These are phyloP conservation scores for Aspergillus wentii DNA, from an alignment of 495 filamentous ascomycete species.

Conservation along the genomic window DNA sequence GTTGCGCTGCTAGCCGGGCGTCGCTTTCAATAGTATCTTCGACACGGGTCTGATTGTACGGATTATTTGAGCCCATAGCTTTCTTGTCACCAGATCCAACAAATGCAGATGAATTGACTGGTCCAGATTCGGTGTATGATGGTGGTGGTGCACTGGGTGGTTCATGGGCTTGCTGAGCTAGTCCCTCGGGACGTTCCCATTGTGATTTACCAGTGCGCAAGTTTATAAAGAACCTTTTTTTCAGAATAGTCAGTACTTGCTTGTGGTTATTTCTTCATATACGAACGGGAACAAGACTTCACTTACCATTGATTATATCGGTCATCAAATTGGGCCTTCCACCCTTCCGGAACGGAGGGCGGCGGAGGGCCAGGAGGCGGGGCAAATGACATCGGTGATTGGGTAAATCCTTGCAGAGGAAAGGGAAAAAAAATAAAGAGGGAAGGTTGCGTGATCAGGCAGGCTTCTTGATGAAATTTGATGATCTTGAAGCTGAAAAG, in stretches of 20 bases:
- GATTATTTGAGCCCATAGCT: conserved; percentile 56
- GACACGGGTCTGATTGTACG: conserved; percentile 36
- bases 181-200: conserved; percentile 73
- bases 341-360: conserved; percentile 82
- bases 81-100: conserved; percentile 49
- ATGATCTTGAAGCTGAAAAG: no score
- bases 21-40: conserved; percentile 56
- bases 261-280: conserved; percentile 16
- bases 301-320: conserved; percentile 74
- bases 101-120: conserved; percentile 24
- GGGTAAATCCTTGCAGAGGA: no score
- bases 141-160: conserved; percentile 57
- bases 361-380: conserved; percentile 79
- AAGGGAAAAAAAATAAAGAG: no score
- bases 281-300: conserved; percentile 5
- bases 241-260: neutral
- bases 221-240: conserved; percentile 79
- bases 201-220: conserved; percentile 78
- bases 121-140: conserved; percentile 49
- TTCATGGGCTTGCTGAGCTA: conserved; percentile 47
- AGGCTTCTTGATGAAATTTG: no score
- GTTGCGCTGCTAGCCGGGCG: conserved; percentile 64
- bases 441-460: no score
- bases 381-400: conserved; percentile 42
- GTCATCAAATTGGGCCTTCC: conserved; percentile 73